Evolutionary conservation across 2,329 filamentous ascomycete genomes (phyloP).

Genomic region (Paramyrothecium sp.): DNA sequence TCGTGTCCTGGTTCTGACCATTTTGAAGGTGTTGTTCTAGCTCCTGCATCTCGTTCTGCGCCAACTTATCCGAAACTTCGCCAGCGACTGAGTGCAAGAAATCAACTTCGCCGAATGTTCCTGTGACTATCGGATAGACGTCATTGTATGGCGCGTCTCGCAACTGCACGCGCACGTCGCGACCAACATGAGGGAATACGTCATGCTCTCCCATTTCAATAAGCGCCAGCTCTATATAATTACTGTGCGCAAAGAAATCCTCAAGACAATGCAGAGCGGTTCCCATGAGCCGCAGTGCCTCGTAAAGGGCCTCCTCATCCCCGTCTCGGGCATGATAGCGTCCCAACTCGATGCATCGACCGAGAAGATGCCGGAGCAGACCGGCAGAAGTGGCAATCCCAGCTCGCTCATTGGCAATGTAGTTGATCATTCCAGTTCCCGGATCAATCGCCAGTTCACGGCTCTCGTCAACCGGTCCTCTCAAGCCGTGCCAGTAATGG

Average conservation of each 20-base stretch:
- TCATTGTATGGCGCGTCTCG: conserved; percentile 45
- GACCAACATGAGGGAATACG: conserved; percentile 55
- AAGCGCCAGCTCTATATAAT: conserved; percentile 72
- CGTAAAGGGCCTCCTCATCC: conserved; percentile 55
- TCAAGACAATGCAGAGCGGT: conserved; percentile 72
- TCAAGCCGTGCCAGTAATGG: conserved; percentile 39
- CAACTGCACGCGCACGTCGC: conserved; percentile 42
- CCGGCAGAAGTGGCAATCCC: conserved; percentile 83
- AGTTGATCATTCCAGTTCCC: conserved; percentile 89
- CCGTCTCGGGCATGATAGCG: conserved; percentile 61
- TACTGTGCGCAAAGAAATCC: conserved; percentile 66
- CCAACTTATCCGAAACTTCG: conserved; percentile 84
- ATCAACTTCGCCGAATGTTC: conserved; percentile 53
- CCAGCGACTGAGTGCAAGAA: conserved; percentile 65
- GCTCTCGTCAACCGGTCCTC: conserved; percentile 56
- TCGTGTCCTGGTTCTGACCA: conserved; percentile 63
- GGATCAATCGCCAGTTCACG: conserved; percentile 68
- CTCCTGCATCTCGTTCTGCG: conserved; percentile 85
- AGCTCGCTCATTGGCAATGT: conserved; percentile 76
- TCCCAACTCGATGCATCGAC: conserved; percentile 68
- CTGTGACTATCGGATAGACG: conserved; percentile 69
- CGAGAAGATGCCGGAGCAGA: conserved; percentile 70
- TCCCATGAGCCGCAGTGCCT: conserved; percentile 68
- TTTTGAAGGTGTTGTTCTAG: conserved; percentile 78
- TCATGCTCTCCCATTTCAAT: conserved; percentile 66